These are phyloP conservation scores for Crithidia expoeki DNA, from an alignment of 208 protist species.

Conservation along the genomic window DNA sequence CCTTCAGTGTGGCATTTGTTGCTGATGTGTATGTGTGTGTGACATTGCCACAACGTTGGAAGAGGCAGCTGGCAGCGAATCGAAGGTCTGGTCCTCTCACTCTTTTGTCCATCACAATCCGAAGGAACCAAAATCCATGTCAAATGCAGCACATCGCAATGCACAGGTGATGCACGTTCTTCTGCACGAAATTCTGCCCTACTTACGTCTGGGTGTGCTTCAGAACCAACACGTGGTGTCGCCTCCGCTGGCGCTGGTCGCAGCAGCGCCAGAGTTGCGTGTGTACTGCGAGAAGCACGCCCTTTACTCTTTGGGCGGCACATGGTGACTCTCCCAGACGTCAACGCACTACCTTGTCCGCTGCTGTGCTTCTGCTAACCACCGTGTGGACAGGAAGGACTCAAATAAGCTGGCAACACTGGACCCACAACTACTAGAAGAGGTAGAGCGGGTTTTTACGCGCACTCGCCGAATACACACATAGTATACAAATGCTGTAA, in stretches of 20 bases:
- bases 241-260: constrained; percentile 10
- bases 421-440: not conserved
- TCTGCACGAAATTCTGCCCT: constrained; percentile 11
- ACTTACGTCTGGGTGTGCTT: constrained; percentile 2
- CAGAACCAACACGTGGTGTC: constrained; percentile 13
- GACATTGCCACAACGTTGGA: no score
- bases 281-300: constrained; percentile 13
- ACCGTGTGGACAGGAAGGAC: not conserved
- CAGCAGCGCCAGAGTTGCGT: constrained; percentile 1
- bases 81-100: not conserved
- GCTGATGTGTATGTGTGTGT: no score
- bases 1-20: no score
- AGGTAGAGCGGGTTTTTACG: not conserved
- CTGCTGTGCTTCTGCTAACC: not conserved
- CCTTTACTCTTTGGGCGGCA: constrained; percentile 9
- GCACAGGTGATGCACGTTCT: constrained; percentile 6
- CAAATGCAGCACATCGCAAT: not conserved
- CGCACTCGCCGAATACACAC: not conserved
- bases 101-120: not conserved
- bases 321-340: constrained; percentile 16
- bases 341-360: constrained; percentile 16
- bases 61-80: not conserved
- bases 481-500: not conserved
- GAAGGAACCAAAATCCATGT: not conserved
- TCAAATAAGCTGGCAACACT: not conserved